Evolutionary conservation across 1,284 basidiomycete genomes (phyloP), one percentile per base, ranked within the genome.

Genomic region (Cryptococcus deneoformans): DNA sequence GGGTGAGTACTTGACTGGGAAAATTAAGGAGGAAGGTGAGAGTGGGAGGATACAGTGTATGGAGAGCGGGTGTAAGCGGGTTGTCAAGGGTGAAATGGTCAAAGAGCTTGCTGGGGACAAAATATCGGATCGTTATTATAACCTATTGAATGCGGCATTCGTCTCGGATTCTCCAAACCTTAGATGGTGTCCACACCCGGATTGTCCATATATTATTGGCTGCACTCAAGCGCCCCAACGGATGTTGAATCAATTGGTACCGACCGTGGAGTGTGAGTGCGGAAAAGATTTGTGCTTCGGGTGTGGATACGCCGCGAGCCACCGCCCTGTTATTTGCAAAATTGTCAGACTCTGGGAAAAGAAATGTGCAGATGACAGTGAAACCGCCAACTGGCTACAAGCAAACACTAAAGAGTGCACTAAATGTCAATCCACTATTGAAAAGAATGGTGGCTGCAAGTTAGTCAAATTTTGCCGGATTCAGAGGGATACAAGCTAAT

Each of bases 371-470:
- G 95, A 99, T 75, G 95, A 99, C 73, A 92, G 89, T 65, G 96
- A 99, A 81, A 99, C 95, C 16, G 92, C 93, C 43, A 98, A 99
- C 75, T 99, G 95, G 95, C 94, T 99, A 80, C 92, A 90, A 82
- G 97, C 93, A 66, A 97, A 99, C 76, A 99, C 95, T 51, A 98
- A 99, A 81, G 95, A 99, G 77, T 99, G 95, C 74, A 84, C 87
- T 47, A 88, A 92, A 73, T 99, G 95, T 77, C 86, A 90, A 73
- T 93, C 92, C 67, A 97, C 94, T 52, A 98, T 99, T 64, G 94
- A 99, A 83, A 98, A 99, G 87, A 98, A 98, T 68, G 94, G 95
- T n/a, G 94, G 95, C 5, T 98, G 95, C 90, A 95, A 96, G 92
- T 93, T 74, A 71, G 89, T 86, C 11, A 24, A 24, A 16, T 29